Base-by-base conservation (phyloP, 108 stramenopile species). In the Mediolabrus comicus region DNA sequence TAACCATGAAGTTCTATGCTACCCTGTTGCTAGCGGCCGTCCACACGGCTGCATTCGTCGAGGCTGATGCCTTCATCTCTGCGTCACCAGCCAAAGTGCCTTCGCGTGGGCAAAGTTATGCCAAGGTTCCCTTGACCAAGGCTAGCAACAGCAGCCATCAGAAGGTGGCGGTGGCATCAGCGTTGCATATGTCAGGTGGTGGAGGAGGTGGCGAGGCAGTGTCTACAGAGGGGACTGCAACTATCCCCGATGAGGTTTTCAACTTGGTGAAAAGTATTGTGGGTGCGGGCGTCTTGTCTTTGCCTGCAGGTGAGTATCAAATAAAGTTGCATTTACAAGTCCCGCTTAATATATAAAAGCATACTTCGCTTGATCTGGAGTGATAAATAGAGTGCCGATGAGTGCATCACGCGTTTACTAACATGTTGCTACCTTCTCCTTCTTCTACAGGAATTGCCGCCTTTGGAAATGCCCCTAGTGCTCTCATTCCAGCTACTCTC, bases 261-360 rank as follows among this genome's bases (percentile, higher is more conserved):
- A 98, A 98, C 79, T 76, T 98, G 26, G 91, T 95, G 53, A 97
- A 98, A 84, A 92, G 82, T 72, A 79, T 98, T 70, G 91, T 95
- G 16, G 97, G 97, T 26, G 95, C 96, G 14, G 97, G 97, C 16
- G 96, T 98, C 33, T 86, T 98, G 59, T 87, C 90, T 68, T 79
- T 98, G 38, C 97, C 97, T 19, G 91, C 89, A 46, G 92, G 92
- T 78, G 64, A 28, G 71, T 73, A 41, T 16, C 32, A 49, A 16
- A 49, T n/a, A n/a, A 22, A 22, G 22, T 22, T 49, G 4, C 19
- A 22, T 7, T 22, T 5, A 8, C 4, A 24, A 1, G 3, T 49
- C 46, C 41, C 41, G 41, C 41, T 43, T 43, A n/a, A n/a, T n/a
- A n/a, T n/a, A n/a, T n/a, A n/a, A n/a, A n/a, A n/a, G n/a, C n/a